Evolutionary conservation across 108 stramenopile species (phyloP).

Genomic region (Discostella stelligeroides): DNA sequence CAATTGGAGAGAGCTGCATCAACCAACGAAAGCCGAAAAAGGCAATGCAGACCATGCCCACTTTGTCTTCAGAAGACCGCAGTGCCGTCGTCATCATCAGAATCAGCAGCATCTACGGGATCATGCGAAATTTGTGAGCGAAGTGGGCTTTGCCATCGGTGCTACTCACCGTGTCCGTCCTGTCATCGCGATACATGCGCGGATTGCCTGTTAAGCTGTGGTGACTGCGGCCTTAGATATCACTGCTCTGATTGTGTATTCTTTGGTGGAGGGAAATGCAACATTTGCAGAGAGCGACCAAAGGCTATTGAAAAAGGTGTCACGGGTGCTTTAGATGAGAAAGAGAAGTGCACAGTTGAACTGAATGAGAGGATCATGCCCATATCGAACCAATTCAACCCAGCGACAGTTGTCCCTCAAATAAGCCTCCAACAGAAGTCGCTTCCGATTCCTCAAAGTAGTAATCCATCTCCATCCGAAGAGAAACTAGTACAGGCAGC

Average conservation of each 20-base stretch:
- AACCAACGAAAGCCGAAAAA: not conserved
- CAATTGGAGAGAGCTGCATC: not conserved
- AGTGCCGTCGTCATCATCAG: too few relatives aligned
- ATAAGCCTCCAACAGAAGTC: too few relatives aligned
- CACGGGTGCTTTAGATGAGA: too few relatives aligned
- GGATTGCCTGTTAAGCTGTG: constrained; percentile 36
- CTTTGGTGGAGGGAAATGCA: constrained; percentile 1
- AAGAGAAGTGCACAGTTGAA: too few relatives aligned
- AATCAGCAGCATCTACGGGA: not conserved
- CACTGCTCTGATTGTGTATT: constrained; percentile 37
- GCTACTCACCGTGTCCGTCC: constrained; percentile 12
- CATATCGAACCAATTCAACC: too few relatives aligned
- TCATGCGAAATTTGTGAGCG: constrained; percentile 36
- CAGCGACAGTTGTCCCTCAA: too few relatives aligned
- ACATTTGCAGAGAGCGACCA: not conserved
- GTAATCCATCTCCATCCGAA: too few relatives aligned
- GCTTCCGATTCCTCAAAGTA: too few relatives aligned
- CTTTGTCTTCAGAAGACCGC: constrained; percentile 5
- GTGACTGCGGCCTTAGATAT: constrained; percentile 12
- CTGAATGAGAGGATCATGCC: too few relatives aligned
- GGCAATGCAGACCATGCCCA: constrained; percentile 7
- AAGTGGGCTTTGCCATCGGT: constrained; percentile 16
- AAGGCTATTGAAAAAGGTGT: too few relatives aligned
- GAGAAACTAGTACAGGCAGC: too few relatives aligned
- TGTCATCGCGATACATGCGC: constrained; percentile 29